These are phyloP conservation scores for Cryoendolithus antarcticus DNA, from an alignment of 2,329 filamentous ascomycete species.

Conservation along the genomic window DNA sequence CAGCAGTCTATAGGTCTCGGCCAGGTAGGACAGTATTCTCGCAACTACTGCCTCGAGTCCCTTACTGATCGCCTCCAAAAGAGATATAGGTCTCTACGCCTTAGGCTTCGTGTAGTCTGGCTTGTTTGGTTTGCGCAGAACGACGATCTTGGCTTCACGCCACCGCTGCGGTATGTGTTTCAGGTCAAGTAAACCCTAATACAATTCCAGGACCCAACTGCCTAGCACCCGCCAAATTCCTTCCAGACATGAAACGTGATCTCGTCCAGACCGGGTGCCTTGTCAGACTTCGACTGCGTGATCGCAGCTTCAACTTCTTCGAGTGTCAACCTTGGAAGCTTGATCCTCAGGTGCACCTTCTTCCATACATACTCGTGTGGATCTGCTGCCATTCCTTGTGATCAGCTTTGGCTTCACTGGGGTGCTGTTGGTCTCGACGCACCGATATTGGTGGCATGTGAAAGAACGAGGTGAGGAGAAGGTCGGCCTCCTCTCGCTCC, in stretches of 20 bases:
- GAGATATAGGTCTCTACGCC: slow-evolving; percentile 19
- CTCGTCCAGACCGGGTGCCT: slow-evolving; percentile 1
- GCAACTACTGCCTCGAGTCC: slow-evolving; percentile 1
- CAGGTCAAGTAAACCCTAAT: neutral
- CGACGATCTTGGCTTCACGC: slow-evolving; percentile 4
- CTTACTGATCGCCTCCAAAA: slow-evolving; percentile 17
- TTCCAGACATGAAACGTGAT: neutral
- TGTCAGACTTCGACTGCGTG: neutral
- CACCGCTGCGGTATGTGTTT: neutral
- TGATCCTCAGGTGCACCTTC: neutral
- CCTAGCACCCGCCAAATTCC: neutral
- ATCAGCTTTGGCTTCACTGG: neutral
- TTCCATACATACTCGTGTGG: neutral
- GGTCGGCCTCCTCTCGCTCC: neutral
- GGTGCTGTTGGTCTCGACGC: neutral
- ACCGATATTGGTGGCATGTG: neutral
- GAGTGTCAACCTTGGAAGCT: neutral
- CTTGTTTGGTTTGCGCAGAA: slow-evolving; percentile 16
- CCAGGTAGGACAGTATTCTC: neutral
- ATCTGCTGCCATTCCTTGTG: neutral
- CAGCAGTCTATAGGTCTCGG: neutral
- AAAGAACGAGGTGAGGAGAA: neutral
- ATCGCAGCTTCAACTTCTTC: neutral
- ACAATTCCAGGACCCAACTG: neutral
- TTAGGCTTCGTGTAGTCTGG: slow-evolving; percentile 15